A percentile compares a stretch with the other conserved stretches of the same genome.
Conservation (phyloP, 129 eudicot genomes). For the sunflower (Helianthus annuus) region DNA sequence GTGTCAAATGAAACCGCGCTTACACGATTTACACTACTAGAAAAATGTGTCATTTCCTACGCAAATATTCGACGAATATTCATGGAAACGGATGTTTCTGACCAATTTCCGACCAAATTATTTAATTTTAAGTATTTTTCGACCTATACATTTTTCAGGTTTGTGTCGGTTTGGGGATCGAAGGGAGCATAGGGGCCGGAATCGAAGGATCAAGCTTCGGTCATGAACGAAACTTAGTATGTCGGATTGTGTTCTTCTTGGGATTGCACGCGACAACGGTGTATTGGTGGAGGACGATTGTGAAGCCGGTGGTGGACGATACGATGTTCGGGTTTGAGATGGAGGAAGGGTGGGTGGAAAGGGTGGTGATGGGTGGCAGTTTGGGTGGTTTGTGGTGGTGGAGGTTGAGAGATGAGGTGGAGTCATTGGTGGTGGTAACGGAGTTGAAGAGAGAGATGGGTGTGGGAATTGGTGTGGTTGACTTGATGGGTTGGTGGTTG, state of each 20-base stretch:
- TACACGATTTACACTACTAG: no score
- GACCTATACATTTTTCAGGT: slow-evolving; percentile 5
- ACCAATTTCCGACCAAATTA: no score
- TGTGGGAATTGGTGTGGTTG: slow-evolving; percentile 43
- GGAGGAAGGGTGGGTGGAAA: slow-evolving; percentile 71
- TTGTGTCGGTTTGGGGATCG: slow-evolving; percentile 77
- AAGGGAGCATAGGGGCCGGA: slow-evolving; percentile 77
- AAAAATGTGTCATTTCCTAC: no score
- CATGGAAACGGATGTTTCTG: neutral
- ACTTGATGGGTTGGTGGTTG: slow-evolving; percentile 82
- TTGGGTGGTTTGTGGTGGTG: slow-evolving; percentile 91
- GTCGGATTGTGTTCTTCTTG: slow-evolving; percentile 55
- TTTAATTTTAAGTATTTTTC: neutral
- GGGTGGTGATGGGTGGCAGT: slow-evolving; percentile 61
- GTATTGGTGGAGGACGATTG: slow-evolving; percentile 69
- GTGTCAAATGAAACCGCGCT: no score
- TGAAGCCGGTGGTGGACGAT: slow-evolving; percentile 91
- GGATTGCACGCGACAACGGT: slow-evolving; percentile 75
- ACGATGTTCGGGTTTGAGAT: slow-evolving; percentile 54
- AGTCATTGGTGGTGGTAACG: slow-evolving; percentile 65
- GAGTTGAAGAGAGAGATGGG: slow-evolving; percentile 58
- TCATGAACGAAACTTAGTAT: slow-evolving; percentile 40
- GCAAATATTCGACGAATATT: no score
- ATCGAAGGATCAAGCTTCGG: slow-evolving; percentile 62
- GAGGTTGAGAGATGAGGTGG: slow-evolving; percentile 87